These are phyloP conservation scores for Ehretia macrophylla DNA, from an alignment of 257 asterid genomes.

Conservation along the genomic window DNA sequence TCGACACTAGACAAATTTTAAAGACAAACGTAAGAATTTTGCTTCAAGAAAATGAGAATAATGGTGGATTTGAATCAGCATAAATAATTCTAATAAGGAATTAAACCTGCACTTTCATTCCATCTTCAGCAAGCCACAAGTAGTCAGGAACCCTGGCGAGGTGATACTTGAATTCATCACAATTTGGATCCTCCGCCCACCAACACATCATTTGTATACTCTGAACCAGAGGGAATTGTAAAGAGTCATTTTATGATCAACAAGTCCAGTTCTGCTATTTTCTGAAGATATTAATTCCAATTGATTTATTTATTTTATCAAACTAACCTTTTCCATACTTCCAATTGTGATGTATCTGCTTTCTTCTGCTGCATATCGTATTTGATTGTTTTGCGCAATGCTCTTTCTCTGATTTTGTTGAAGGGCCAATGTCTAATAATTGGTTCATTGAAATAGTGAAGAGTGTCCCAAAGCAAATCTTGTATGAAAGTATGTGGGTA, in stretches of 20 bases:
- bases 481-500: conserved; percentile 19
- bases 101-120: conserved; percentile 32
- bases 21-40: too few species aligned
- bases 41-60: too few species aligned
- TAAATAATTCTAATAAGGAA: too few species aligned
- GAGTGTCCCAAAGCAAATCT: conserved; percentile 26
- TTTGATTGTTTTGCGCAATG: conserved; percentile 7
- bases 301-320: not conserved
- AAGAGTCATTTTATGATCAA: not conserved
- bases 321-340: conserved; percentile 19
- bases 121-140: conserved; percentile 22
- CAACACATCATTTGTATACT: conserved; percentile 13
- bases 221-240: not conserved
- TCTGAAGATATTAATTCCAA: not conserved
- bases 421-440: too few species aligned
- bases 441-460: conserved; percentile 14
- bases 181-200: conserved; percentile 17
- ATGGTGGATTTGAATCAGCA: too few species aligned
- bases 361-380: conserved; percentile 14
- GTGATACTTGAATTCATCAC: conserved; percentile 15
- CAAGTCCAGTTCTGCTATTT: not conserved
- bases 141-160: conserved; percentile 12
- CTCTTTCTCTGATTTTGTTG: conserved; percentile 22
- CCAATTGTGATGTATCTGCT: conserved; percentile 25
- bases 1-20: too few species aligned